These are phyloP conservation scores for Bipolaris cookei DNA, from an alignment of 2,329 filamentous ascomycete genomes.

Conservation along the genomic window DNA sequence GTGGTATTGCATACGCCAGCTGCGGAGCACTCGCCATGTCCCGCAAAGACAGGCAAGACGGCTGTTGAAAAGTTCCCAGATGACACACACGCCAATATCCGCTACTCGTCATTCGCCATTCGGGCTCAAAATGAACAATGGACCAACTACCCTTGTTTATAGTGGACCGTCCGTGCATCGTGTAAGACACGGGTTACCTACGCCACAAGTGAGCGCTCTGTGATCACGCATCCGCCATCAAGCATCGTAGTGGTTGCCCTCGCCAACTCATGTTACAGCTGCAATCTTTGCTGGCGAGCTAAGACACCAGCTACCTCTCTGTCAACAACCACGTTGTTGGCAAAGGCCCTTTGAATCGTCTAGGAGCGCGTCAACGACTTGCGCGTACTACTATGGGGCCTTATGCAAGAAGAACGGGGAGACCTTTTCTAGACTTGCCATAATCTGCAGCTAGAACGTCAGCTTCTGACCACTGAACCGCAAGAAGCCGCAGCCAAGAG, in stretches of 20 bases:
- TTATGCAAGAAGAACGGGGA: constrained; percentile 32
- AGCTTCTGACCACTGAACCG: constrained; percentile 27
- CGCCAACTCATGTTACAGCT: constrained; percentile 7
- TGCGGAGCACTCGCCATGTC: constrained; percentile 33
- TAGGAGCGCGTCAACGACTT: constrained; percentile 12
- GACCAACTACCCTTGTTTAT: constrained; percentile 32
- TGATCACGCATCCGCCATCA: constrained; percentile 2
- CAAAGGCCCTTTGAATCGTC: constrained; percentile 13
- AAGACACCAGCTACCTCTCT: constrained; percentile 3
- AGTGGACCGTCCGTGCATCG: constrained; percentile 27
- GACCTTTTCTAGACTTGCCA: constrained; percentile 33
- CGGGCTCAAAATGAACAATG: constrained; percentile 38
- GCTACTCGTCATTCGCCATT: constrained; percentile 33
- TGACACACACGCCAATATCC: constrained; percentile 40
- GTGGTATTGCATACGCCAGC: constrained; percentile 15
- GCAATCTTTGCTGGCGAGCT: constrained; percentile 20
- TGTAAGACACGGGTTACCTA: constrained; percentile 12
- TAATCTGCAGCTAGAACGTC: constrained; percentile 31
- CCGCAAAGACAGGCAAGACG: constrained; percentile 17
- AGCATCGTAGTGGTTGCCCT: constrained; percentile 5
- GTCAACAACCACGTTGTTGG: constrained; percentile 26
- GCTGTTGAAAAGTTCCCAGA: constrained; percentile 22
- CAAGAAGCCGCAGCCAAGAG: constrained; percentile 33
- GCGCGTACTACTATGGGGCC: constrained; percentile 25
- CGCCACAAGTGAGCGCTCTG: constrained; percentile 14